Percentiles rank a stretch among this genome's conserved stretches.
Evolutionary conservation across 2,329 filamentous ascomycete species (phyloP).

Genomic region (Talaromyces sp.): DNA sequence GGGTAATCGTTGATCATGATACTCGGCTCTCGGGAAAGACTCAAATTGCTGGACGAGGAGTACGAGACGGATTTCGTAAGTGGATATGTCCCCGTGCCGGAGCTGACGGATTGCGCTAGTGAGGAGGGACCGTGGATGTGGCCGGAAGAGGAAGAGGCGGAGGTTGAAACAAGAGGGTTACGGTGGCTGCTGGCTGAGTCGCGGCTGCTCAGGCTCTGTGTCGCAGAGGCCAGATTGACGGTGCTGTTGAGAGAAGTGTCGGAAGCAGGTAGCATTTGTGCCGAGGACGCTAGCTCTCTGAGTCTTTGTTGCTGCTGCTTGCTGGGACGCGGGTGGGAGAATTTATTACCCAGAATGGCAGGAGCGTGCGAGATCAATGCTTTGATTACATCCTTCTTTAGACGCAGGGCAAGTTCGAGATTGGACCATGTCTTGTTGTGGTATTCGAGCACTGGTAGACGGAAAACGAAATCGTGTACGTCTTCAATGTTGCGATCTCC

Average conservation of each 20-base stretch:
- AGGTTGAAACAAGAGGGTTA: constrained; percentile 23
- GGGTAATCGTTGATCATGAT: constrained; percentile 30
- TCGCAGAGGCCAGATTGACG: constrained; percentile 23
- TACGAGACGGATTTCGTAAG: constrained; percentile 36
- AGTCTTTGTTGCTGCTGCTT: constrained; percentile 75
- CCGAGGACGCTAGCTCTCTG: constrained; percentile 78
- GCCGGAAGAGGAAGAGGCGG: constrained; percentile 19
- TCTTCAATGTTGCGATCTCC: constrained; percentile 94
- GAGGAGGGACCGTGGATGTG: constrained; percentile 19
- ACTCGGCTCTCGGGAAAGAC: constrained; percentile 25
- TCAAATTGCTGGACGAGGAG: constrained; percentile 30
- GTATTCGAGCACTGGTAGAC: constrained; percentile 89
- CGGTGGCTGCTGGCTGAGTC: constrained; percentile 37
- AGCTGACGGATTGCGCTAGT: constrained; percentile 34
- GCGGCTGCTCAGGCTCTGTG: constrained; percentile 34
- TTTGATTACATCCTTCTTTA: constrained; percentile 93
- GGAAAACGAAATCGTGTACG: constrained; percentile 96
- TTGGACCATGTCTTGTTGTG: constrained; percentile 99
- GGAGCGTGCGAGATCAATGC: constrained; percentile 93
- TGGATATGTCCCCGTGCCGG: constrained; percentile 34
- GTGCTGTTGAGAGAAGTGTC: constrained; percentile 25
- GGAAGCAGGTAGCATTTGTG: constrained; percentile 52
- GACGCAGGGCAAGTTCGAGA: constrained; percentile 81
- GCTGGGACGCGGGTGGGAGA: constrained; percentile 80
- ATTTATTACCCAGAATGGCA: constrained; percentile 95